A percentile compares a stretch with the other conserved stretches of the same genome.
phyloP scores from a whole-genome alignment of 139 green algal species.

The Pleodorina starrii region DNA sequence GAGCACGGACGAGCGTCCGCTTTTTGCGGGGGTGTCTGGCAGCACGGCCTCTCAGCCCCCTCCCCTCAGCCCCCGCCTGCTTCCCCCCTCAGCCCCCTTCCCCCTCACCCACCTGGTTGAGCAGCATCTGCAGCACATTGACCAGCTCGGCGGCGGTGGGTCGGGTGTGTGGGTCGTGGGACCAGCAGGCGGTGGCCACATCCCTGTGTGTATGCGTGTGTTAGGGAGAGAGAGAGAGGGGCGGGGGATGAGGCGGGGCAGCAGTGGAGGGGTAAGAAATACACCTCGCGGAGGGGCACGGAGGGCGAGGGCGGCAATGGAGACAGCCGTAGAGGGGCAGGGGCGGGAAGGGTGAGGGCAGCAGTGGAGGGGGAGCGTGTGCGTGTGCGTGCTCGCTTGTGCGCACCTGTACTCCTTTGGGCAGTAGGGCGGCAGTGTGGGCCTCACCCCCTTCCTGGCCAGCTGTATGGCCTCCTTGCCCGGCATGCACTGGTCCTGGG shows the following conservation, averaged over 20 bases:
- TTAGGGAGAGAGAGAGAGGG: too few relatives aligned
- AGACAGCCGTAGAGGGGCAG: too few relatives aligned
- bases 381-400: too few relatives aligned
- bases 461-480: constrained; percentile 49
- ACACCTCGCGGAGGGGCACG: too few relatives aligned
- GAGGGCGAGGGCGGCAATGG: too few relatives aligned
- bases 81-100: background rate
- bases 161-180: constrained; percentile 3
- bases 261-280: too few relatives aligned
- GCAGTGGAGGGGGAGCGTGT: too few relatives aligned
- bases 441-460: constrained; percentile 30
- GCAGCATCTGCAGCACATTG: constrained; percentile 44
- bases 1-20: background rate
- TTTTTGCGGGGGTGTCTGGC: background rate
- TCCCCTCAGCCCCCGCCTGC: background rate
- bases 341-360: too few relatives aligned
- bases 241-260: too few relatives aligned
- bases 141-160: constrained; percentile 41
- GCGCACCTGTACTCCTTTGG: constrained; percentile 42
- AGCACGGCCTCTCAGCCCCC: background rate
- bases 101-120: background rate
- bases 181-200: constrained; percentile 25
- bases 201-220: too few relatives aligned
- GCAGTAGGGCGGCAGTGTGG: constrained; percentile 22
- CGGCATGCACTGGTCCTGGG: constrained; percentile 29